phyloP scores from a whole-genome alignment of 805 yeast species.

The Nakazawaea anatomiae region DNA sequence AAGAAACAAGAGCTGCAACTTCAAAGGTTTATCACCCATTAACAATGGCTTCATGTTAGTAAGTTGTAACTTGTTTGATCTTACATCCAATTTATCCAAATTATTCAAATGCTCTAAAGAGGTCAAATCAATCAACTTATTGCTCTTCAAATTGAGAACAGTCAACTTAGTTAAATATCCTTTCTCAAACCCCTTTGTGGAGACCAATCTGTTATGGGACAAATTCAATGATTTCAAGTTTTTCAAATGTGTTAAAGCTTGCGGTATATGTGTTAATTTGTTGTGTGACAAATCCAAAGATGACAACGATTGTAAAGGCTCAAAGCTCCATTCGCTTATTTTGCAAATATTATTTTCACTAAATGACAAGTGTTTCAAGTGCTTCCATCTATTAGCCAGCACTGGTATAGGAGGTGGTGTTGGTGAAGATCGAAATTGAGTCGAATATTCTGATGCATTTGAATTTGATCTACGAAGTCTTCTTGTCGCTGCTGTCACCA shows the following conservation, averaged over 20 bases:
- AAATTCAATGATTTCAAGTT: constrained; percentile 47
- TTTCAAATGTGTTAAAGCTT: constrained; percentile 42
- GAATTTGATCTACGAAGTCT: constrained; percentile 12
- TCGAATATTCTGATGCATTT: constrained; percentile 8
- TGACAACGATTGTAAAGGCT: constrained; percentile 24
- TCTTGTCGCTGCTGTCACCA: background rate
- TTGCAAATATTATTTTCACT: constrained; percentile 31
- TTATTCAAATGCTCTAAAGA: constrained; percentile 37
- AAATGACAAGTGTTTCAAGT: constrained; percentile 33
- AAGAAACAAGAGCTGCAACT: constrained; percentile 24
- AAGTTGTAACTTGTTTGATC: constrained; percentile 38
- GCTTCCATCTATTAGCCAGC: constrained; percentile 25
- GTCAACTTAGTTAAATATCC: constrained; percentile 36
- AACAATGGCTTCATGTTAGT: constrained; percentile 34
- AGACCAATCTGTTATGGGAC: constrained; percentile 40
- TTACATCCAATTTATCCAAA: constrained; percentile 46
- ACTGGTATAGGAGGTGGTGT: constrained; percentile 5
- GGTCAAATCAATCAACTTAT: constrained; percentile 33
- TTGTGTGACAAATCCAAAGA: constrained; percentile 54
- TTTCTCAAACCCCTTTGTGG: constrained; percentile 23
- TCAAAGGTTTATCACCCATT: constrained; percentile 15
- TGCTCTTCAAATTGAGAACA: constrained; percentile 46
- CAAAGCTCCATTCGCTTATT: constrained; percentile 25
- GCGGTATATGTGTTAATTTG: constrained; percentile 41
- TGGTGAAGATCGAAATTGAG: background rate